A percentile compares a stretch with the other conserved stretches of the same genome.
Conservation (phyloP, 2,329 filamentous ascomycete genomes). For the Paracamarosporium sp. region DNA sequence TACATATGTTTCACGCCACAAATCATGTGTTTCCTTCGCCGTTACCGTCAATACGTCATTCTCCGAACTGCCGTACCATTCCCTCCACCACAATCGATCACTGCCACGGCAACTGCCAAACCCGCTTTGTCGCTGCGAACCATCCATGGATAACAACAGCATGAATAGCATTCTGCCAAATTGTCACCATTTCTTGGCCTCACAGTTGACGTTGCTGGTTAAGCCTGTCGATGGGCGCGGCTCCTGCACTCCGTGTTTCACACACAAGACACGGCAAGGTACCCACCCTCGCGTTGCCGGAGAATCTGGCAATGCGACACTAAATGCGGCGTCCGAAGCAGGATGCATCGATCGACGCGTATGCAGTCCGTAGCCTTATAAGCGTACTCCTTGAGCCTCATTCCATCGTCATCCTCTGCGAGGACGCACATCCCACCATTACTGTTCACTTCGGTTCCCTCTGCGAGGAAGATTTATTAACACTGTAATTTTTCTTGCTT, state of each 20-base stretch:
- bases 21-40: background rate
- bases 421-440: slow-evolving; percentile 11
- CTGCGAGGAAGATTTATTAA: slow-evolving; percentile 5
- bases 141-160: background rate
- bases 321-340: slow-evolving; percentile 21
- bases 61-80: background rate
- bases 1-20: background rate
- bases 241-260: slow-evolving; percentile 42
- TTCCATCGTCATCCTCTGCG: slow-evolving; percentile 4
- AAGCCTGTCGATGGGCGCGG: slow-evolving; percentile 17
- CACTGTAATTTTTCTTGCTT: background rate
- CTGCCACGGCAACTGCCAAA: background rate
- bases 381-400: slow-evolving; percentile 5
- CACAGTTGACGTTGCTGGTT: slow-evolving; percentile 21
- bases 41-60: background rate
- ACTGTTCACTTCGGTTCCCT: slow-evolving; percentile 9
- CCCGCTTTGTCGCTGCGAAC: background rate
- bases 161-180: slow-evolving; percentile 7
- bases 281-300: slow-evolving; percentile 19
- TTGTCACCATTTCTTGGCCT: slow-evolving; percentile 8
- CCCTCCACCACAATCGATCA: background rate
- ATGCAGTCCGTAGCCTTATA: slow-evolving; percentile 23
- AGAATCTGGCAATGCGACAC: slow-evolving; percentile 27
- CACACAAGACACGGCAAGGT: slow-evolving; percentile 11
- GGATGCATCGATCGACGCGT: slow-evolving; percentile 29